These are phyloP conservation scores for Sarocladium oryzae DNA, from an alignment of 2,329 filamentous ascomycete species.

Conservation along the genomic window DNA sequence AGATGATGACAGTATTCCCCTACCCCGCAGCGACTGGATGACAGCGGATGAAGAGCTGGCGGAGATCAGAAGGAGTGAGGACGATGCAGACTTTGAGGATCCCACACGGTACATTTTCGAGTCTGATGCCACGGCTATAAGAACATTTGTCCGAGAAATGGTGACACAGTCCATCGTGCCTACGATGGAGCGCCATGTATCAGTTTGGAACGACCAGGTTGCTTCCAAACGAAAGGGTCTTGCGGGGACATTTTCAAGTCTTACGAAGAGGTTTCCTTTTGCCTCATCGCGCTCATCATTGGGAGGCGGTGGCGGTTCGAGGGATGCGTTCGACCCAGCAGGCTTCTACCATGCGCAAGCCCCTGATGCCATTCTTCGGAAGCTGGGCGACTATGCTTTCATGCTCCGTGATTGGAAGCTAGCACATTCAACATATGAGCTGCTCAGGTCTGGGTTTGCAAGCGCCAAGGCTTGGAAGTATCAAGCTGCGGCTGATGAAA, in stretches of 20 bases:
- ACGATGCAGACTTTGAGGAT: slow-evolving; percentile 63
- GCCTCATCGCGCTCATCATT: slow-evolving; percentile 59
- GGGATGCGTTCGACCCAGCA: slow-evolving; percentile 69
- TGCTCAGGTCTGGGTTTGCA: slow-evolving; percentile 80
- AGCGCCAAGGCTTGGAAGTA: slow-evolving; percentile 97
- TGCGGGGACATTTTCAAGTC: slow-evolving; percentile 85
- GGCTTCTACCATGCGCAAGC: slow-evolving; percentile 81
- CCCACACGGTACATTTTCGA: slow-evolving; percentile 79
- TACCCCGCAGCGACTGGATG: slow-evolving; percentile 83
- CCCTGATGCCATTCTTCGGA: slow-evolving; percentile 86
- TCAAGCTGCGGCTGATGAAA: slow-evolving; percentile 89
- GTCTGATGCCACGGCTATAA: slow-evolving; percentile 82
- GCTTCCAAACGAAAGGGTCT: slow-evolving; percentile 84
- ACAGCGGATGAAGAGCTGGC: slow-evolving; percentile 78
- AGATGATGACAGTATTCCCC: slow-evolving; percentile 80
- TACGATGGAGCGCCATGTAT: slow-evolving; percentile 88
- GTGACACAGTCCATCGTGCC: slow-evolving; percentile 92
- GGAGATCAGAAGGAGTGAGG: slow-evolving; percentile 63
- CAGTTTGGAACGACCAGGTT: slow-evolving; percentile 95
- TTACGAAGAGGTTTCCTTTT: slow-evolving; percentile 88
- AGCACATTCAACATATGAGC: slow-evolving; percentile 84
- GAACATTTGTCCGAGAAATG: slow-evolving; percentile 87
- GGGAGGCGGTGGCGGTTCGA: slow-evolving; percentile 40
- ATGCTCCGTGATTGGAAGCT: slow-evolving; percentile 97
- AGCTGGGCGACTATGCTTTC: slow-evolving; percentile 89